phyloP scores from a whole-genome alignment of 2,329 filamentous ascomycete genomes.

The Mollisiaceae sp. region DNA sequence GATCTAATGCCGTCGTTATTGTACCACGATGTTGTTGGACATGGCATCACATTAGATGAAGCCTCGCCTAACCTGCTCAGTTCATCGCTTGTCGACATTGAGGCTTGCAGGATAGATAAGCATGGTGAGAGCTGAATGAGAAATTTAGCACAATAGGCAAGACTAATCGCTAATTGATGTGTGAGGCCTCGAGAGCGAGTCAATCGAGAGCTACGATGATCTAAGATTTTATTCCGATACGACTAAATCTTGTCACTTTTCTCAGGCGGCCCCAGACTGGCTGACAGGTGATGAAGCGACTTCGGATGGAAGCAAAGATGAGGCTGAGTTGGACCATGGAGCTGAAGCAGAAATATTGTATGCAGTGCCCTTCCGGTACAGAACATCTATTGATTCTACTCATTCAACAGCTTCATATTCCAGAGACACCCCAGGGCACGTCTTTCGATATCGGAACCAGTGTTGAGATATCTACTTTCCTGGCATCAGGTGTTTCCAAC shows the following conservation, averaged over 20 bases:
- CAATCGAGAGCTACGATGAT: constrained; percentile 4
- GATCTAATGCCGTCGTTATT: background rate
- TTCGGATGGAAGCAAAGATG: background rate
- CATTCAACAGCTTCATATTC: background rate
- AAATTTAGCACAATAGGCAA: background rate
- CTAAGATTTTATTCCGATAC: background rate
- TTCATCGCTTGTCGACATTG: background rate
- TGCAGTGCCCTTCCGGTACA: background rate
- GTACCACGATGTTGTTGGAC: constrained; percentile 3
- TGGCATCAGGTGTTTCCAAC: background rate
- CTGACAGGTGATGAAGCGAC: background rate
- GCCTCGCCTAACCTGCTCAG: constrained; percentile 3
- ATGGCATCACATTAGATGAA: background rate
- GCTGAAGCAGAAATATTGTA: constrained; percentile 4
- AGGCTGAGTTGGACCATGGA: background rate
- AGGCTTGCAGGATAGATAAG: constrained; percentile 11
- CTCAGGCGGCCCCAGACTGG: too few relatives aligned
- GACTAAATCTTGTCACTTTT: background rate
- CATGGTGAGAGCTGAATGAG: background rate
- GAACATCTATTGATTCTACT: background rate
- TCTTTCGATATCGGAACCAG: background rate
- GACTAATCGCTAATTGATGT: background rate
- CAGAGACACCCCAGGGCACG: background rate
- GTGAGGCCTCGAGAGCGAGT: background rate
- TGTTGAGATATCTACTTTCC: background rate